Evolutionary conservation across 2,329 filamentous ascomycete species (phyloP), one percentile per base, ranked within the genome.

Genomic region (Beauveria scarabaeidicola): DNA sequence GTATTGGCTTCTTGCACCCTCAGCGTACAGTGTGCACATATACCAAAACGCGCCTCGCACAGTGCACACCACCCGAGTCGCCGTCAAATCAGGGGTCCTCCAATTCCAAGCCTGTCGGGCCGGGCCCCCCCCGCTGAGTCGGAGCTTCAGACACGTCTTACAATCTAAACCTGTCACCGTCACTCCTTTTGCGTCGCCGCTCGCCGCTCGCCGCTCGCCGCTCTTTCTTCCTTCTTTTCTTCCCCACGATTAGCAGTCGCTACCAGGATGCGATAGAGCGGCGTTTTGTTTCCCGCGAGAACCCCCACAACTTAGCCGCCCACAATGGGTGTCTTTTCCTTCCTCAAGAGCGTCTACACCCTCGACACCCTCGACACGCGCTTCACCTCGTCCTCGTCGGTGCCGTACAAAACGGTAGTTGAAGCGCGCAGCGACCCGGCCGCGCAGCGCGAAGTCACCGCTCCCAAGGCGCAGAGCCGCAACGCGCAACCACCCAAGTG

Each of bases 371-470:
- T 86, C 69, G 79, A 81, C 71, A 82, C 79, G 60, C 77, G 79
- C 64, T 82, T 96, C 72, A 87, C 86, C 29, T 87, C 81, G 56
- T 81, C 90, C 11, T 84, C 91, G 36, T 83, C 80, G 27, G 84
- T 84, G 23, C 84, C 91, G 40, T 86, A 88, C 72, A 80, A 81
- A 68, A 74, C 79, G 43, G 76, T 81, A 60, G 72, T 82, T 61
- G 81, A 85, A 67, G 73, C 78, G 62, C 77, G 80, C 46, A 63
- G 70, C 62, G 77, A 81, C 63, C 68, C 75, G 29, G 66, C 66
- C 60, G 67, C 72, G 60, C 58, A 67, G 66, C 70, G 70, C 61
- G 65, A 70, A 58, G 60, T 68, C 44, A 57, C 66, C 15, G 59
- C 65, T 15, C 58, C 66, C 58, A 78, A 78, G 72, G 75, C 69